Percentiles rank a stretch among this genome's conserved stretches.
These are phyloP conservation scores for Citeromyces matritensis DNA, from an alignment of 805 yeast genomes.

Conservation along the genomic window DNA sequence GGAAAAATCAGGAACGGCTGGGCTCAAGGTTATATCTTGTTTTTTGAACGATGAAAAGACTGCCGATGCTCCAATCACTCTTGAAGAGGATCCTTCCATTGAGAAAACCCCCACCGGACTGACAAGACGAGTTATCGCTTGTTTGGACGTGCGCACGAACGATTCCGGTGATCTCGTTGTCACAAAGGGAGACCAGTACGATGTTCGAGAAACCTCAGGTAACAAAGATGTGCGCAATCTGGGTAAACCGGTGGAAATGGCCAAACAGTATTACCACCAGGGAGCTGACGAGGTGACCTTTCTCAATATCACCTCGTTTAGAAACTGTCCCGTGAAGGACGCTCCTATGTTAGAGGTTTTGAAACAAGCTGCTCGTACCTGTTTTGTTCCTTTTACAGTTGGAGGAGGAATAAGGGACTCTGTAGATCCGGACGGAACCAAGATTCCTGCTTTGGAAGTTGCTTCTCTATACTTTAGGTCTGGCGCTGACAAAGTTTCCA, in stretches of 20 bases:
- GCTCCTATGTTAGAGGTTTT: conserved; percentile 93
- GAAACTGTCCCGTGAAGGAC: conserved; percentile 86
- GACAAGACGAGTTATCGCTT: conserved; percentile 86
- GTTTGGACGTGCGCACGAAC: conserved; percentile 92
- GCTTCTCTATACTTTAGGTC: conserved; percentile 87
- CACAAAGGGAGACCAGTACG: conserved; percentile 97
- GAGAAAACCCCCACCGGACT: conserved; percentile 35
- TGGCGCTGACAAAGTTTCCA: conserved; percentile 96
- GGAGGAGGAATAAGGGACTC: conserved; percentile 97
- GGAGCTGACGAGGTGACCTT: conserved; percentile 98
- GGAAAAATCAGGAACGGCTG: conserved; percentile 93
- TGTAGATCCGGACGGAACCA: conserved; percentile 70
- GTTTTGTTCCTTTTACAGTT: conserved; percentile 93
- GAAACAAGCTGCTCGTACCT: conserved; percentile 67
- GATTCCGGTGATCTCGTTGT: conserved; percentile 93
- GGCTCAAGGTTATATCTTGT: conserved; percentile 58
- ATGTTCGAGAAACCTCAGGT: conserved; percentile 67
- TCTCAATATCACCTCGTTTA: conserved; percentile 86
- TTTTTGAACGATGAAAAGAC: conserved; percentile 41
- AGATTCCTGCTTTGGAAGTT: conserved; percentile 74
- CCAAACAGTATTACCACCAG: conserved; percentile 77
- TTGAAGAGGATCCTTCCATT: conserved; percentile 4
- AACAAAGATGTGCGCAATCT: conserved; percentile 69
- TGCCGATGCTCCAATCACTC: conserved; percentile 4
- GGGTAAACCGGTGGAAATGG: conserved; percentile 94